A percentile compares a stretch with the other conserved stretches of the same genome.
These are phyloP conservation scores for Monilinia fructicola DNA, from an alignment of 2,329 filamentous ascomycete species.

Conservation along the genomic window DNA sequence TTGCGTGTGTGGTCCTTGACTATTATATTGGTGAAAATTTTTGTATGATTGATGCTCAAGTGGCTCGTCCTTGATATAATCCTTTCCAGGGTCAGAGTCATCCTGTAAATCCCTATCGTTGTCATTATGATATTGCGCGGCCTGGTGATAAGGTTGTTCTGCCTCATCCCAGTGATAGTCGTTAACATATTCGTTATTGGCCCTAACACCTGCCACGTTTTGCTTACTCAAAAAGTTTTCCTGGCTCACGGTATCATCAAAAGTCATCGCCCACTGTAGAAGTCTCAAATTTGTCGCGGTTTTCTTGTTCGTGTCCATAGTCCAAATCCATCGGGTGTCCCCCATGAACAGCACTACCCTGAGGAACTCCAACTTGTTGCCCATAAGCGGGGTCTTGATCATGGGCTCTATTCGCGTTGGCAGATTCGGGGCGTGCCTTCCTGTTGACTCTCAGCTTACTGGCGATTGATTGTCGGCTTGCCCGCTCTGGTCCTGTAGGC, in stretches of 20 bases:
- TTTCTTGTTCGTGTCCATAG: not conserved
- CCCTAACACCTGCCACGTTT: not conserved
- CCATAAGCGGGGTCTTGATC: constrained; percentile 1
- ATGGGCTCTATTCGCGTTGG: constrained; percentile 5
- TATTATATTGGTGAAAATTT: not conserved
- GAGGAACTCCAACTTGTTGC: not conserved
- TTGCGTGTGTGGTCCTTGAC: constrained; percentile 7
- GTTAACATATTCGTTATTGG: not conserved
- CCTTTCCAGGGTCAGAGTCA: not conserved
- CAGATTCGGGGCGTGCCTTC: constrained; percentile 9
- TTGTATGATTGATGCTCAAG: not conserved
- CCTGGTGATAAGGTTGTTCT: not conserved
- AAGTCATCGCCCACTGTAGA: constrained; percentile 15
- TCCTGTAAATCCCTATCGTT: not conserved
- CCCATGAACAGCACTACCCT: not conserved
- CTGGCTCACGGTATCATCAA: constrained; percentile 20
- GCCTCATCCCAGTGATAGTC: not conserved
- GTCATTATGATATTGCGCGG: not conserved
- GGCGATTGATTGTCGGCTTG: constrained; percentile 7
- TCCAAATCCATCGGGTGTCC: not conserved
- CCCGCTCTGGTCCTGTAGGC: not conserved
- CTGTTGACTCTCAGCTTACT: constrained; percentile 3
- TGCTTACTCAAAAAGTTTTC: not conserved
- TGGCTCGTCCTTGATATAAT: not conserved
- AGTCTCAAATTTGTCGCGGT: constrained; percentile 5